Percentiles rank a stretch among this genome's conserved stretches.
phyloP scores from a whole-genome alignment of 768 basidiomycete species.

The Psilocybe subaeruginosa region DNA sequence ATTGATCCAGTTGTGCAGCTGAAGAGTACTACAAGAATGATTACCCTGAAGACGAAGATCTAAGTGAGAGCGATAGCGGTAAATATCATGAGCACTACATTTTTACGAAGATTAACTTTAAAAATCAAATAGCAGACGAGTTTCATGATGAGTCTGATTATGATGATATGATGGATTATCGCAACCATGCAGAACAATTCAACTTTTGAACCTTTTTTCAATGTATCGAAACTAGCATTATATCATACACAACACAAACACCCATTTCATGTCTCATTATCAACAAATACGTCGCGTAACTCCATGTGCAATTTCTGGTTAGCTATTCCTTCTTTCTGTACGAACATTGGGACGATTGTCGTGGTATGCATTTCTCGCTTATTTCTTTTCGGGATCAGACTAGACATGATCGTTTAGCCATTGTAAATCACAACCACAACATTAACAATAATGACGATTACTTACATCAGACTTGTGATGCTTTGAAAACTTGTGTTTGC shows the following conservation, averaged over 20 bases:
- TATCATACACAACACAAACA: background rate
- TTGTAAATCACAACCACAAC: background rate
- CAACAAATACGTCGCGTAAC: background rate
- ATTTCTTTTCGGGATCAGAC: conserved; percentile 10
- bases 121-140: conserved; percentile 40
- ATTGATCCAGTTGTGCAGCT: conserved; percentile 40
- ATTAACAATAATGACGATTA: background rate
- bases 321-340: background rate
- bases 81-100: background rate
- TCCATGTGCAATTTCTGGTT: background rate
- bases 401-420: background rate
- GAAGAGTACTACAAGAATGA: conserved; percentile 88
- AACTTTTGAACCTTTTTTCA: background rate
- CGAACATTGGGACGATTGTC: conserved; percentile 57
- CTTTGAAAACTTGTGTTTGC: conserved; percentile 14
- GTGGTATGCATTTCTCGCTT: conserved; percentile 44
- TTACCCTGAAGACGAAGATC: conserved; percentile 80
- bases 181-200: conserved; percentile 6
- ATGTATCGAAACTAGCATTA: background rate
- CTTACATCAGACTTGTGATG: background rate
- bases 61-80: conserved; percentile 39
- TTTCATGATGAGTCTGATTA: conserved; percentile 59
- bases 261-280: background rate
- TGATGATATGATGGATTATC: conserved; percentile 32
- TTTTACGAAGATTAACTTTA: background rate